Base-by-base conservation (phyloP, 2,329 filamentous ascomycete genomes). In the Penicillium frequentans region DNA sequence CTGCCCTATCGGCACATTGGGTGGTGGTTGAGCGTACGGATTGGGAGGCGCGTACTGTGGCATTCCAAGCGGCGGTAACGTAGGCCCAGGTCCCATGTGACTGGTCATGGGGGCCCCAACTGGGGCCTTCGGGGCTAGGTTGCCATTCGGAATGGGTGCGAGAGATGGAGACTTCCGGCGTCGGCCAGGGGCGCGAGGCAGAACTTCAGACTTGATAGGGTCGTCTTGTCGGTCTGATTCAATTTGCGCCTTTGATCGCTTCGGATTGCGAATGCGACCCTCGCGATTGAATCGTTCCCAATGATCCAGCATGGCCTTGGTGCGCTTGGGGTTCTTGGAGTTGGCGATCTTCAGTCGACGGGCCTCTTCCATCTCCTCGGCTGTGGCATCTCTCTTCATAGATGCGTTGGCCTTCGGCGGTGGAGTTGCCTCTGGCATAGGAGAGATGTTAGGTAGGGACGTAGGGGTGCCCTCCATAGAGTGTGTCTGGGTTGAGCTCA, bases 221-320 rank as follows among this genome's bases (percentile, higher is more conserved):
- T 66, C 70, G 19, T 73, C 71, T 33, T 63, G 67, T 31, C 68
- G 70, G 55, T 75, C 75, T n/a, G 73, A 71, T 64, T 77, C 75
- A 26, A 78, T 77, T 59, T 78, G 74, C 10, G 73, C 75, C 59
- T 77, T 77, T 31, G 75, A 76, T 8, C 75, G 72, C 60, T 78
- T 78, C 29, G 75, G 75, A 51, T 77, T 77, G 33, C 75, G 71
- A 21, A 72, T 75, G n/a, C 75, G 72, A 29, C 75, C 75, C 62
- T 76, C 75, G 13, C 68, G 65, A 53, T 77, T 77, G 66, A 77
- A 78, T 24, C 75, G 73, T 21, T 69, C 73, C 75, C 75, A 78
- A 60, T 78, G 75, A 56, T 77, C 73, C 26, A 78, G 69, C 75
- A 78, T 78, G 44, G 75, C 75, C 60, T 77, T 74, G 9, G 75